Conservation (phyloP, 495 filamentous ascomycete genomes). For the Penicillium samsonianum region DNA sequence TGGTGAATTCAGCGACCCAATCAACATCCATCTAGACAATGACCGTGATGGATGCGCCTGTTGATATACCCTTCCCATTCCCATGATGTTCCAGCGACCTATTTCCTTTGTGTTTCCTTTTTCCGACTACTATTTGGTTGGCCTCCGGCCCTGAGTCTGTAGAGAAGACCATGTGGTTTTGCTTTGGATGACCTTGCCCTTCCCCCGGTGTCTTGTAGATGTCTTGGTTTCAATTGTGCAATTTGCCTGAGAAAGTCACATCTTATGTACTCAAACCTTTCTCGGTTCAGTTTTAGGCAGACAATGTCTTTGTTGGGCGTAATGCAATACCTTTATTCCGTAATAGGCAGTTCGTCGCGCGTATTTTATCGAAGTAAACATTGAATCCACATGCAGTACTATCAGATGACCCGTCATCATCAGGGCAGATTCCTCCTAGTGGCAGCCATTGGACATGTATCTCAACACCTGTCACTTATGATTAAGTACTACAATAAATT, state of each 20-base stretch:
- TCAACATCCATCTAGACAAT: constrained; percentile 93
- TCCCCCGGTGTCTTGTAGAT: constrained; percentile 26
- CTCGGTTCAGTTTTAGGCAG: background rate
- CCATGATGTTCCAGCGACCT: constrained; percentile 32
- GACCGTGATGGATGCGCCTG: constrained; percentile 91
- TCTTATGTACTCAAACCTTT: background rate
- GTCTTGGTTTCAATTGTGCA: constrained; percentile 8
- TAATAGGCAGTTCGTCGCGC: background rate
- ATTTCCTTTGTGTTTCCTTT: constrained; percentile 19
- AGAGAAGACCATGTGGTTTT: constrained; percentile 23
- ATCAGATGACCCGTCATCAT: background rate
- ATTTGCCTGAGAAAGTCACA: constrained; percentile 2
- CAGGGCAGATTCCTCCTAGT: background rate
- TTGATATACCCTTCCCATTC: constrained; percentile 48
- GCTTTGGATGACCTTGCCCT: constrained; percentile 13
- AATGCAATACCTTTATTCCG: background rate
- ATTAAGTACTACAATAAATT: background rate
- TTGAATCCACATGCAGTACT: too few species aligned
- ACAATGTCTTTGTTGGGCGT: constrained; percentile 1
- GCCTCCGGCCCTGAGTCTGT: constrained; percentile 18
- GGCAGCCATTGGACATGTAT: background rate
- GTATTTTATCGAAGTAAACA: background rate
- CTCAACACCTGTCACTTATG: too few species aligned
- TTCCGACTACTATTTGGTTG: constrained; percentile 17
- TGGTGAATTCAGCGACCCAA: constrained; percentile 94